Percentiles rank a stretch among this genome's conserved stretches.
These are phyloP conservation scores for Lachnellula suecica DNA, from an alignment of 2,329 filamentous ascomycete species.

Conservation along the genomic window DNA sequence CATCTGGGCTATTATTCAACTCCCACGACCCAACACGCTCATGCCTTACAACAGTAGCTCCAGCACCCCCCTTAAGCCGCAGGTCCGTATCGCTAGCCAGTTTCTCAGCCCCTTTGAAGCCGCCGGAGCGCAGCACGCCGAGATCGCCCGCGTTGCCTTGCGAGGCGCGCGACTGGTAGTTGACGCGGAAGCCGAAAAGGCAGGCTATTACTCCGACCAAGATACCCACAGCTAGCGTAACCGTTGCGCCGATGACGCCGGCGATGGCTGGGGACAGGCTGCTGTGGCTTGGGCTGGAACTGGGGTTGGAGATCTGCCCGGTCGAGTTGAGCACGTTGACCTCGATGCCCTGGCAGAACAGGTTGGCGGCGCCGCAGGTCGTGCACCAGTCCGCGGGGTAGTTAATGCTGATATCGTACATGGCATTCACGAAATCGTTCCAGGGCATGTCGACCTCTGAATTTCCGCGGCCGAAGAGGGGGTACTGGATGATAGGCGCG, in stretches of 20 bases:
- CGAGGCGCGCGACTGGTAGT: slow-evolving; percentile 10
- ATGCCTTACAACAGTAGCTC: slow-evolving; percentile 23
- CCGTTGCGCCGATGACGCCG: slow-evolving; percentile 31
- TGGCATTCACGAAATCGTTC: slow-evolving; percentile 26
- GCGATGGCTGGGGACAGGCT: slow-evolving; percentile 19
- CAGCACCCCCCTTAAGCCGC: slow-evolving; percentile 20
- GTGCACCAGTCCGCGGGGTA: slow-evolving; percentile 29
- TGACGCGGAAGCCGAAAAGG: slow-evolving; percentile 27
- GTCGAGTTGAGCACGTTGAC: background rate
- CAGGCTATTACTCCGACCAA: slow-evolving; percentile 12
- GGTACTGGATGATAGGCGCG: slow-evolving; percentile 32
- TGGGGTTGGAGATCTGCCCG: background rate
- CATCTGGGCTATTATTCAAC: slow-evolving; percentile 27
- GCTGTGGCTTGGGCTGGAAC: background rate
- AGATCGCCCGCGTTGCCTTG: slow-evolving; percentile 1
- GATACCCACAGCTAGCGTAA: slow-evolving; percentile 21
- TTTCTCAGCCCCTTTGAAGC: slow-evolving; percentile 34
- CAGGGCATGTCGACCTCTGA: slow-evolving; percentile 28
- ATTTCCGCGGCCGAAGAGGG: slow-evolving; percentile 31
- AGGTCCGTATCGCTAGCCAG: slow-evolving; percentile 31
- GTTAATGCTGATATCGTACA: slow-evolving; percentile 23
- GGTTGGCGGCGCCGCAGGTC: slow-evolving; percentile 17
- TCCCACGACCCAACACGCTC: slow-evolving; percentile 36
- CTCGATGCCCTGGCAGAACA: slow-evolving; percentile 28
- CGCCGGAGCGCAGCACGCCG: slow-evolving; percentile 19